phyloP scores from a whole-genome alignment of 2,329 filamentous ascomycete species.

The Penicillium sp. region DNA sequence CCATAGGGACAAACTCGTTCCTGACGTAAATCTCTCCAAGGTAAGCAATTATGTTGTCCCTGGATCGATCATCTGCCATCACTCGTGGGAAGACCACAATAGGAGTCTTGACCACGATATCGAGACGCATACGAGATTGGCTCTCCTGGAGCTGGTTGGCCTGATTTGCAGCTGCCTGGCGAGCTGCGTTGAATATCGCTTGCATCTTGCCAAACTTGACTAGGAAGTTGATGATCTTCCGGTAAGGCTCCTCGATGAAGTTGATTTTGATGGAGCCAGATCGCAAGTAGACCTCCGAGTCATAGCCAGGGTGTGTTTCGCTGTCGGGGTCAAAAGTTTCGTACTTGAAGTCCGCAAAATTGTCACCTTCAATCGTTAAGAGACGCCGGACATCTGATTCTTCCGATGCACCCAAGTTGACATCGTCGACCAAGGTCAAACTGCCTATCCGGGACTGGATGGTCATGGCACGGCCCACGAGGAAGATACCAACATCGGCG shows the following conservation, averaged over 20 bases:
- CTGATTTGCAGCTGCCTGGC: conserved; percentile 90
- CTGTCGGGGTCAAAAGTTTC: conserved; percentile 85
- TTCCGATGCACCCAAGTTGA: conserved; percentile 84
- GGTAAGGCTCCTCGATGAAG: conserved; percentile 94
- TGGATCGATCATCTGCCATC: conserved; percentile 68
- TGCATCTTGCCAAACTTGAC: conserved; percentile 99
- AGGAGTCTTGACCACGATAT: conserved; percentile 89
- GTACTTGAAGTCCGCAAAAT: conserved; percentile 95
- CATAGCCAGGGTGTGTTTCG: conserved; percentile 86
- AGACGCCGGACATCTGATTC: conserved; percentile 81
- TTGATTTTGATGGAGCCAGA: conserved; percentile 96
- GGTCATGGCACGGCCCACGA: conserved; percentile 83
- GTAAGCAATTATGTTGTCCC: conserved; percentile 88
- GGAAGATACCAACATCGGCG: conserved; percentile 86
- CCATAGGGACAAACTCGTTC: conserved; percentile 85
- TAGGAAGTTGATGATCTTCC: conserved; percentile 96
- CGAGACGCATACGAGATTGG: conserved; percentile 88
- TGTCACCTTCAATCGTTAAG: conserved; percentile 92
- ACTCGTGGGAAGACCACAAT: conserved; percentile 92
- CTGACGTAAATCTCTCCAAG: conserved; percentile 96
- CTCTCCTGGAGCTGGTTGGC: conserved; percentile 92
- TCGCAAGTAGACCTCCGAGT: conserved; percentile 85
- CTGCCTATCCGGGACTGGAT: conserved; percentile 86
- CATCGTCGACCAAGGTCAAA: conserved; percentile 85
- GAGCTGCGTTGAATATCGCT: conserved; percentile 94